Evolutionary conservation across 768 basidiomycete species (phyloP).

Genomic region (Favolaschia claudopus): DNA sequence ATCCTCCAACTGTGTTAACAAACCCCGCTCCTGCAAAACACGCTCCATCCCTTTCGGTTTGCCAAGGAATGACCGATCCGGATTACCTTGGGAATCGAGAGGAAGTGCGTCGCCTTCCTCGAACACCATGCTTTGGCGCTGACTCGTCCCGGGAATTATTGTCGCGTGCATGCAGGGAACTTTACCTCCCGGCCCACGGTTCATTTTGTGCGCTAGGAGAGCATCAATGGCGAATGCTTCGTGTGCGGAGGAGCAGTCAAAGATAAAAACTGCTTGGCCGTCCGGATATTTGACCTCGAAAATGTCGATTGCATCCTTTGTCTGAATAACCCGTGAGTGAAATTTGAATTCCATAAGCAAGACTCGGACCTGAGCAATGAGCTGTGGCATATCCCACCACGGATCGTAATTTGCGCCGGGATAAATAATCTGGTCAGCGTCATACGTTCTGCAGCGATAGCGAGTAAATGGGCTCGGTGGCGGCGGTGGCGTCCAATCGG

Average conservation of each 20-base stretch:
- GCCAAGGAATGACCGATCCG: no score
- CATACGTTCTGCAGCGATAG: slow-evolving; percentile 2
- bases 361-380: slow-evolving; percentile 22
- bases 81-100: no score
- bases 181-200: no score
- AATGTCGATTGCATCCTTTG: slow-evolving; percentile 13
- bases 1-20: no score
- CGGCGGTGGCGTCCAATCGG: slow-evolving; percentile 12
- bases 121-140: no score
- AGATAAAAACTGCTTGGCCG: slow-evolving; percentile 25
- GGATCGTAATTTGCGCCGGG: slow-evolving; percentile 32
- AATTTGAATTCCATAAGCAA: not conserved
- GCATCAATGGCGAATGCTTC: slow-evolving; percentile 30
- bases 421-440: slow-evolving; percentile 30
- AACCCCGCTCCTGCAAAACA: no score
- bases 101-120: no score
- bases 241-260: slow-evolving; percentile 34
- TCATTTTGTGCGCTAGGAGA: slow-evolving; percentile 34
- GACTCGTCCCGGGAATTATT: no score
- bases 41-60: no score
- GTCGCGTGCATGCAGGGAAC: no score
- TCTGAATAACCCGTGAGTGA: not conserved
- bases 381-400: slow-evolving; percentile 33
- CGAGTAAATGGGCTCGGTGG: not conserved
- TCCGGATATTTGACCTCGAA: slow-evolving; percentile 28